Evolutionary conservation across 2,329 filamentous ascomycete species (phyloP).

Genomic region (Emmonsiellopsis sp.): DNA sequence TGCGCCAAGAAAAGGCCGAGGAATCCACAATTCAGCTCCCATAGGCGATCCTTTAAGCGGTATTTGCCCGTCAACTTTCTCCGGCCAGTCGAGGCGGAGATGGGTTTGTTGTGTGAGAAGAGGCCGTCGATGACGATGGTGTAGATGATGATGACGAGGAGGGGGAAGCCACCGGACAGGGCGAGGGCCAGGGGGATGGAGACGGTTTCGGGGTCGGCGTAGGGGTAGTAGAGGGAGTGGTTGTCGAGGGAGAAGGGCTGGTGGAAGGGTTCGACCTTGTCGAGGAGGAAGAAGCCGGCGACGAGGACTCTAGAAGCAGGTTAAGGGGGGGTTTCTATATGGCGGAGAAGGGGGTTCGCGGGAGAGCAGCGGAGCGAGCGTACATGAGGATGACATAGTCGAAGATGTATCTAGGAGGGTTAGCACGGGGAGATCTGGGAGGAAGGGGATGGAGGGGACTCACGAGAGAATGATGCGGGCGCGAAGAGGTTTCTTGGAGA

Average conservation of each 20-base stretch:
- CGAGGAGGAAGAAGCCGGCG: constrained; percentile 43
- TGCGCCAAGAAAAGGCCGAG: constrained; percentile 48
- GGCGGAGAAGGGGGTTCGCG: constrained; percentile 4
- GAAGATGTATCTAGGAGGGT: constrained; percentile 41
- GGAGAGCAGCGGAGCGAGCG: constrained; percentile 14
- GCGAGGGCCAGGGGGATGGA: constrained; percentile 42
- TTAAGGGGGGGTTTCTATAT: constrained; percentile 6
- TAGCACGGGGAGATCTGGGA: background rate
- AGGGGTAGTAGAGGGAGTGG: constrained; percentile 50
- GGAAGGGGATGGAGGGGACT: constrained; percentile 16
- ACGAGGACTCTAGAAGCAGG: constrained; percentile 39
- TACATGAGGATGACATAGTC: constrained; percentile 54
- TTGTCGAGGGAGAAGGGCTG: constrained; percentile 50
- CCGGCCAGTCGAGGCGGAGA: constrained; percentile 24
- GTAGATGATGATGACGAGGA: constrained; percentile 45
- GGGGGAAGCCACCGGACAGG: constrained; percentile 42
- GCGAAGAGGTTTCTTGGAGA: constrained; percentile 32
- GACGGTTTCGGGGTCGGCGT: constrained; percentile 47
- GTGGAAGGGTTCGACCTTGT: constrained; percentile 46
- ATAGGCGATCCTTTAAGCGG: constrained; percentile 48
- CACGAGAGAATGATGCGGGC: constrained; percentile 46
- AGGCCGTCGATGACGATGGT: constrained; percentile 51
- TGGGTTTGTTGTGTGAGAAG: constrained; percentile 43
- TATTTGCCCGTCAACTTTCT: constrained; percentile 38
- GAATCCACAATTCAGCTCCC: constrained; percentile 54